These are phyloP conservation scores for Bruguiera sexangula DNA, from an alignment of 345 rosid species.

Conservation along the genomic window DNA sequence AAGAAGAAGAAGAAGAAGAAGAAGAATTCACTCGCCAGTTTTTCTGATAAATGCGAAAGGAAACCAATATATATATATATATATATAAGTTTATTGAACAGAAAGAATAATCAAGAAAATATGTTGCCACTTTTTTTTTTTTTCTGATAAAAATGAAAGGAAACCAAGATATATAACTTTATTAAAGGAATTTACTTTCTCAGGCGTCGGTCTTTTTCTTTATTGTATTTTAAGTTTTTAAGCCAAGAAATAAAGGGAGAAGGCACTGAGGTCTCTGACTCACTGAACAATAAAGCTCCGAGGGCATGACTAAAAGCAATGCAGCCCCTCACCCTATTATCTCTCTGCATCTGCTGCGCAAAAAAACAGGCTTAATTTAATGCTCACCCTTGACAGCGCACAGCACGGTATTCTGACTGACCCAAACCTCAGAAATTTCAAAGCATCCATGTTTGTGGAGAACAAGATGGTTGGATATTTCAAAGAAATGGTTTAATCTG, in stretches of 20 bases:
- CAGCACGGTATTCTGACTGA: not conserved
- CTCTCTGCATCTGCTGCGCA: not conserved
- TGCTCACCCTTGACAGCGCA: conserved; percentile 9
- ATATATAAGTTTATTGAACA: not conserved
- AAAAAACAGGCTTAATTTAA: conserved; percentile 3
- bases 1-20: not conserved
- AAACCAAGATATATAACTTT: no score
- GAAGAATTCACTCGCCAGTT: not conserved
- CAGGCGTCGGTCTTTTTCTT: conserved; percentile 18
- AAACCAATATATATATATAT: not conserved
- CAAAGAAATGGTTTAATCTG: conserved; percentile 9
- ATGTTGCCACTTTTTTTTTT: not conserved
- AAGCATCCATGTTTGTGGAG: not conserved
- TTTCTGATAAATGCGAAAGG: not conserved
- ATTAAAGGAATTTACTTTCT: conserved; percentile 27
- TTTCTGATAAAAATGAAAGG: no score
- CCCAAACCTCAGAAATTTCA: not conserved
- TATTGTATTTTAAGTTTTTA: conserved; percentile 7
- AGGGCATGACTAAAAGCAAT: conserved; percentile 25
- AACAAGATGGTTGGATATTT: conserved; percentile 6
- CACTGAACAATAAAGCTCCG: conserved; percentile 2
- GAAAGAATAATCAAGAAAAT: not conserved
- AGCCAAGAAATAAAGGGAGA: conserved; percentile 1
- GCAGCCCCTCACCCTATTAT: no score
- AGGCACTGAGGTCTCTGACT: not conserved